Evolutionary conservation across 2,329 filamentous ascomycete genomes (phyloP).

Genomic region (Sphaerostilbella broomeana): DNA sequence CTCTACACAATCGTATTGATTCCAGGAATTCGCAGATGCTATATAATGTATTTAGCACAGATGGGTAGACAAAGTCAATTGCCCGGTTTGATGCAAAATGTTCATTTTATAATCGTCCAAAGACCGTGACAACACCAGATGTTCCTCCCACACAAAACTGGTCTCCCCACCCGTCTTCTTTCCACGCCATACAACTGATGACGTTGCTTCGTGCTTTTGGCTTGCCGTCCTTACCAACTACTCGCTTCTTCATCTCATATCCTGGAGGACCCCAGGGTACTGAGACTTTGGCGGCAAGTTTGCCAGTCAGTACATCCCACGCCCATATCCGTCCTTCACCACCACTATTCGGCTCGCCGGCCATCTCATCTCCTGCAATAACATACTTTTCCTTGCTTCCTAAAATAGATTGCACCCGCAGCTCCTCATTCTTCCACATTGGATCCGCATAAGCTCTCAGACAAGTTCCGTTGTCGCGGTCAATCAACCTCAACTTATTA

Average conservation of each 20-base stretch:
- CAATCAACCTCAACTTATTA: slow-evolving; percentile 71
- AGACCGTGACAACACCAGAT: slow-evolving; percentile 59
- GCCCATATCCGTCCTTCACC: slow-evolving; percentile 61
- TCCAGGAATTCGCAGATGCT: too few species aligned
- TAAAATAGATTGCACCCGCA: slow-evolving; percentile 69
- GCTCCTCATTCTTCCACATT: slow-evolving; percentile 55
- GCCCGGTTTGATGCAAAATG: neutral
- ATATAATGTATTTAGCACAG: too few species aligned
- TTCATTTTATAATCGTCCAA: slow-evolving; percentile 33
- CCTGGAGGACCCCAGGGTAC: slow-evolving; percentile 51
- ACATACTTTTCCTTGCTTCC: slow-evolving; percentile 72
- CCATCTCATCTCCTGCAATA: slow-evolving; percentile 70
- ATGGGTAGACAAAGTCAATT: too few species aligned
- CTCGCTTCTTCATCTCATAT: slow-evolving; percentile 39
- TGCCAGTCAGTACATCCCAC: slow-evolving; percentile 79
- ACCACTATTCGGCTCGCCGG: slow-evolving; percentile 18
- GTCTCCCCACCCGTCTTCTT: slow-evolving; percentile 54
- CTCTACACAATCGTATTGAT: too few species aligned
- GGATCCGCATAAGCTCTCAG: slow-evolving; percentile 62
- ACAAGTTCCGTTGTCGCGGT: slow-evolving; percentile 65
- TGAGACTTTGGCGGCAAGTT: slow-evolving; percentile 55
- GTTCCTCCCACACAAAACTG: slow-evolving; percentile 61
- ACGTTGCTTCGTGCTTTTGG: slow-evolving; percentile 54
- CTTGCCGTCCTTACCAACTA: slow-evolving; percentile 53
- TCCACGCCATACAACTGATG: slow-evolving; percentile 57